These are phyloP conservation scores for Linnemannia hyalina DNA, from an alignment of 192 early-diverging fungal genomes.

Conservation along the genomic window DNA sequence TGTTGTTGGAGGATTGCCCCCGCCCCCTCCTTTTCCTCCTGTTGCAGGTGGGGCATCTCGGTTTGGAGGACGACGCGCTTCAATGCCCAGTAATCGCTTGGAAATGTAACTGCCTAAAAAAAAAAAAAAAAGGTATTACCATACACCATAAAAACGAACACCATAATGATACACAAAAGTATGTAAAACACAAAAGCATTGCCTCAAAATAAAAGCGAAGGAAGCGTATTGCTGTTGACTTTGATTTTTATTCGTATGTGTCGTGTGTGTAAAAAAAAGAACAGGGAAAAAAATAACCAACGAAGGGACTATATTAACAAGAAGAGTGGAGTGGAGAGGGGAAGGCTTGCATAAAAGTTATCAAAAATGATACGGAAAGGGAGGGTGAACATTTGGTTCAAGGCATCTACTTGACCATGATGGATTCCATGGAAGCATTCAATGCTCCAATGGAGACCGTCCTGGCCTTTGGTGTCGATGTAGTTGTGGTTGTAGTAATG, in stretches of 20 bases:
- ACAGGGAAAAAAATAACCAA: neutral
- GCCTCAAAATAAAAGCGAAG: neutral
- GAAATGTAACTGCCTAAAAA: slow-evolving; percentile 34
- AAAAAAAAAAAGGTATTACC: neutral
- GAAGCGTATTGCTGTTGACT: neutral
- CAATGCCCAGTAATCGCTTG: slow-evolving; percentile 47
- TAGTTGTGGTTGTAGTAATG: neutral
- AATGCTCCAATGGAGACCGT: slow-evolving; percentile 14
- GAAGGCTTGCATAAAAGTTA: neutral
- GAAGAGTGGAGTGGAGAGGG: neutral
- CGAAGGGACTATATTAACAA: neutral
- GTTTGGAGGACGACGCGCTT: slow-evolving; percentile 39
- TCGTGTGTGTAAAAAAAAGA: neutral
- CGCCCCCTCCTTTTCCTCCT: neutral
- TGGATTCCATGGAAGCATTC: slow-evolving; percentile 25
- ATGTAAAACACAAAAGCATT: neutral
- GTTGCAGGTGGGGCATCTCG: neutral
- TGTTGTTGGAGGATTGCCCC: neutral
- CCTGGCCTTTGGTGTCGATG: neutral
- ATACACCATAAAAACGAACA: neutral
- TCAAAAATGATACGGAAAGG: neutral
- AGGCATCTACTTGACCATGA: slow-evolving; percentile 32
- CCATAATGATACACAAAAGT: slow-evolving; percentile 11
- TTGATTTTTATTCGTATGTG: neutral
- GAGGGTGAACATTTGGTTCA: neutral